Evolutionary conservation across 768 basidiomycete species (phyloP).

Genomic region (Auricularia sp.): DNA sequence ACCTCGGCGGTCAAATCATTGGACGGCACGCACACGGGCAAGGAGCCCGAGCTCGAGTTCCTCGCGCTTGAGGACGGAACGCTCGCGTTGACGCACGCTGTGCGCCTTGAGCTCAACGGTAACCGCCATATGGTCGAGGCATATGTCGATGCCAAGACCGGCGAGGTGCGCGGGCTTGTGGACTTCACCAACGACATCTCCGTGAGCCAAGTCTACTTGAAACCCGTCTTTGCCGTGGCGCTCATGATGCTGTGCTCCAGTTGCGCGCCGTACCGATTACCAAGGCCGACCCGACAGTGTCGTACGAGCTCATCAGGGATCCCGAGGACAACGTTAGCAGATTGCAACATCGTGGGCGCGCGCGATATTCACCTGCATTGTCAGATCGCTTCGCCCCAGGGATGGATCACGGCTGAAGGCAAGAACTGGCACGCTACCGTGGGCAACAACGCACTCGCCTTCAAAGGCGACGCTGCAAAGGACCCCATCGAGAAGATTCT

Average conservation of each 20-base stretch:
- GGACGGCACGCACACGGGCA: neutral
- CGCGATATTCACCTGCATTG: constrained; percentile 8
- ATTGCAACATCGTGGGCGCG: too few species aligned
- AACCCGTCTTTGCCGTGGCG: neutral
- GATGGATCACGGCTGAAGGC: constrained; percentile 30
- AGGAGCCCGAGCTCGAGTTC: constrained; percentile 4
- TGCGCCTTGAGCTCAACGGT: neutral
- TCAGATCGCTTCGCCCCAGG: constrained; percentile 25
- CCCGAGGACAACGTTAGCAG: constrained; percentile 12
- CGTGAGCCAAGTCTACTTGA: constrained; percentile 18
- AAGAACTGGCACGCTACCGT: constrained; percentile 12
- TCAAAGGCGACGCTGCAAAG: constrained; percentile 9
- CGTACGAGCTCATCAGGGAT: neutral
- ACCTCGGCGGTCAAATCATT: neutral
- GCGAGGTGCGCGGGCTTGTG: constrained; percentile 13
- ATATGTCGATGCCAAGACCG: constrained; percentile 12
- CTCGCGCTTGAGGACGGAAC: neutral
- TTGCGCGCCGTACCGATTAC: neutral
- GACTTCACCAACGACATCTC: constrained; percentile 31
- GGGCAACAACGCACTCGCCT: constrained; percentile 29
- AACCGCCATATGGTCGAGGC: neutral
- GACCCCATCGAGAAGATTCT: neutral
- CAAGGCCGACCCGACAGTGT: neutral
- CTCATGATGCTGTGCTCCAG: constrained; percentile 22
- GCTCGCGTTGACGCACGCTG: constrained; percentile 2